These are phyloP conservation scores for Spiraea crenata DNA, from an alignment of 331 rosid genomes.

Conservation along the genomic window DNA sequence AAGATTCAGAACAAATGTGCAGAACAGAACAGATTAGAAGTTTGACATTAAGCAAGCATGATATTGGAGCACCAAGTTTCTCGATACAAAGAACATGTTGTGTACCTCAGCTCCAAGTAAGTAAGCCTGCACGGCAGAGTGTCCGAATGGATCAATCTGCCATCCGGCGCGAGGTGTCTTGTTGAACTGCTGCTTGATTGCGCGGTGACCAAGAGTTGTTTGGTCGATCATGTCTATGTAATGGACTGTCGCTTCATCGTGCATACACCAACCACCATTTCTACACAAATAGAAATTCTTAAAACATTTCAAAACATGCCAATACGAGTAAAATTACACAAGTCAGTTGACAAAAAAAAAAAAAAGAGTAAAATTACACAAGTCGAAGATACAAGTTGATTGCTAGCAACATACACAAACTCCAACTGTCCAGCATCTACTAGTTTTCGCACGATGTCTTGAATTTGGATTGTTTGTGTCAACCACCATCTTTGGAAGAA, in stretches of 20 bases:
- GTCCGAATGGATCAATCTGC: conserved; percentile 96
- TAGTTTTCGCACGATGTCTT: conserved; percentile 56
- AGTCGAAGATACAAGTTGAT: conserved; percentile 7
- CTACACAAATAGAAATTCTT: conserved; percentile 30
- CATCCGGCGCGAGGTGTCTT: conserved; percentile 75
- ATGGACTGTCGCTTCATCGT: conserved; percentile 83
- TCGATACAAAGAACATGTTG: neutral
- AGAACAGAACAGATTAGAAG: neutral
- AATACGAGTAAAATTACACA: neutral
- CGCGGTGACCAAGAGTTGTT: conserved; percentile 73
- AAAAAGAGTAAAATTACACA: neutral
- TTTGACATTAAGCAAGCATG: neutral
- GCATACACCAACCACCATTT: conserved; percentile 99
- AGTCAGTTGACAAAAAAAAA: no score
- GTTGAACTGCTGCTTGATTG: conserved; percentile 62
- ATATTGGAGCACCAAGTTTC: neutral
- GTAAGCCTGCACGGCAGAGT: conserved; percentile 88
- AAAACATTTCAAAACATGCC: neutral
- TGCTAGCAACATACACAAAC: conserved; percentile 50
- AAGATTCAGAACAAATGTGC: neutral
- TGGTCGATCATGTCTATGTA: conserved; percentile 97
- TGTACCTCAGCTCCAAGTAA: conserved; percentile 68
- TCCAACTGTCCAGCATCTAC: conserved; percentile 70
- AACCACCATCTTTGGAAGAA: conserved; percentile 88
- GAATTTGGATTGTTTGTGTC: conserved; percentile 54